phyloP scores from a whole-genome alignment of 2,329 filamentous ascomycete species.

The Sphaceloma murrayae region DNA sequence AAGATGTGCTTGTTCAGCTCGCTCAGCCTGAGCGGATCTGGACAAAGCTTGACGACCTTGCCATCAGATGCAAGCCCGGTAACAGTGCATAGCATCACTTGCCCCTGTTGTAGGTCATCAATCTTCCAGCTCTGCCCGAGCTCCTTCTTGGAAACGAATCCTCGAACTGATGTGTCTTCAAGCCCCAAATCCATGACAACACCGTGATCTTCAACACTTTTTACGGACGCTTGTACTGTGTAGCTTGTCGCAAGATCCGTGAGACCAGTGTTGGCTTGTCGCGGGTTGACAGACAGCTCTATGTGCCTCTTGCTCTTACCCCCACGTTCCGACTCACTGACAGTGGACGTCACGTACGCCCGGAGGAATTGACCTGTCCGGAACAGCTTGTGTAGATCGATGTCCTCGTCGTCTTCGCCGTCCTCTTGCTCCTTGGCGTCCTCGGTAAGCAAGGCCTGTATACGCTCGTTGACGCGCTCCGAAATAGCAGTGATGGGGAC shows the following conservation, averaged over 20 bases:
- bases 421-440: conserved; percentile 48
- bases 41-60: conserved; percentile 78
- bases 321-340: conserved; percentile 48
- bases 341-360: conserved; percentile 69
- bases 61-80: conserved; percentile 64
- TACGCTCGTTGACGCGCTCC: conserved; percentile 61
- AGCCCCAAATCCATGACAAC: conserved; percentile 87
- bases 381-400: conserved; percentile 70
- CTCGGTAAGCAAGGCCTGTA: conserved; percentile 58
- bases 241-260: conserved; percentile 61
- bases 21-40: conserved; percentile 54
- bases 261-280: conserved; percentile 67
- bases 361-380: conserved; percentile 78
- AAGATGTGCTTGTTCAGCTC: conserved; percentile 59
- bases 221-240: conserved; percentile 77
- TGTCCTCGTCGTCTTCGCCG: conserved; percentile 43
- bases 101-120: conserved; percentile 65
- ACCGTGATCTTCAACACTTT: conserved; percentile 92
- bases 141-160: conserved; percentile 79
- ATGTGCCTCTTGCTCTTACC: conserved; percentile 69
- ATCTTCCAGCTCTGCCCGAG: conserved; percentile 54
- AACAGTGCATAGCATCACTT: conserved; percentile 75
- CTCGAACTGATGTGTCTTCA: conserved; percentile 56
- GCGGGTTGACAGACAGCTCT: conserved; percentile 75
- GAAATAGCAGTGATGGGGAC: conserved; percentile 90